These are phyloP conservation scores for Lanmaoa rubissima DNA, from an alignment of 768 basidiomycete genomes.

Conservation along the genomic window DNA sequence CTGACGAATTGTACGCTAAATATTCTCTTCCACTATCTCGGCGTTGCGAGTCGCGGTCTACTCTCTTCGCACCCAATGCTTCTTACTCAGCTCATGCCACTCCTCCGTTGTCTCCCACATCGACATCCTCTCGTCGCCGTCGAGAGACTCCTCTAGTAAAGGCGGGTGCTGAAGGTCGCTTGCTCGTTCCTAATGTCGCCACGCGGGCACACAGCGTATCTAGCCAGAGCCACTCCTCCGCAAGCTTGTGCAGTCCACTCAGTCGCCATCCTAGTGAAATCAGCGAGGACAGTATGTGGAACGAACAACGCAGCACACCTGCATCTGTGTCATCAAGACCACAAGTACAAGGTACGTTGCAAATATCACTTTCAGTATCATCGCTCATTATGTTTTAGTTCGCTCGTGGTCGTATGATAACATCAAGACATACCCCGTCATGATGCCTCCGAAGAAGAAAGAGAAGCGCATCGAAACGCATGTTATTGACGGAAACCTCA, in stretches of 20 bases:
- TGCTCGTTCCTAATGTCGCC: slow-evolving; percentile 52
- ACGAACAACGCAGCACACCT: slow-evolving; percentile 23
- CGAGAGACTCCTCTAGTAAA: slow-evolving; percentile 57
- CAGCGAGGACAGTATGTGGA: slow-evolving; percentile 36
- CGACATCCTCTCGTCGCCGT: slow-evolving; percentile 36
- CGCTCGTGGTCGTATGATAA: slow-evolving; percentile 80
- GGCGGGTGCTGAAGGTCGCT: slow-evolving; percentile 60
- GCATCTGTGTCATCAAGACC: slow-evolving; percentile 37
- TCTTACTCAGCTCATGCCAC: slow-evolving; percentile 38
- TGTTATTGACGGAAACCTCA: slow-evolving; percentile 48
- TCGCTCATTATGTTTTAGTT: slow-evolving; percentile 35
- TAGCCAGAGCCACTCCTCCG: slow-evolving; percentile 30
- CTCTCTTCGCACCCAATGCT: slow-evolving; percentile 35
- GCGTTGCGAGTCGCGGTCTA: slow-evolving; percentile 50
- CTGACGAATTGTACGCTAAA: slow-evolving; percentile 51
- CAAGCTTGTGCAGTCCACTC: slow-evolving; percentile 37
- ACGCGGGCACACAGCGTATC: slow-evolving; percentile 33
- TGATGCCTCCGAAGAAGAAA: slow-evolving; percentile 49
- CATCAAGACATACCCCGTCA: slow-evolving; percentile 62
- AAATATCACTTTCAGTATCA: not conserved
- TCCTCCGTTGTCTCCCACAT: slow-evolving; percentile 35
- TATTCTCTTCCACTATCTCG: slow-evolving; percentile 56
- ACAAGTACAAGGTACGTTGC: slow-evolving; percentile 49
- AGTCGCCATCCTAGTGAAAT: slow-evolving; percentile 41
- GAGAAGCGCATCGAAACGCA: slow-evolving; percentile 50